Base-by-base conservation (phyloP, 2,329 filamentous ascomycete species). In the Cladophialophora carrionii region DNA sequence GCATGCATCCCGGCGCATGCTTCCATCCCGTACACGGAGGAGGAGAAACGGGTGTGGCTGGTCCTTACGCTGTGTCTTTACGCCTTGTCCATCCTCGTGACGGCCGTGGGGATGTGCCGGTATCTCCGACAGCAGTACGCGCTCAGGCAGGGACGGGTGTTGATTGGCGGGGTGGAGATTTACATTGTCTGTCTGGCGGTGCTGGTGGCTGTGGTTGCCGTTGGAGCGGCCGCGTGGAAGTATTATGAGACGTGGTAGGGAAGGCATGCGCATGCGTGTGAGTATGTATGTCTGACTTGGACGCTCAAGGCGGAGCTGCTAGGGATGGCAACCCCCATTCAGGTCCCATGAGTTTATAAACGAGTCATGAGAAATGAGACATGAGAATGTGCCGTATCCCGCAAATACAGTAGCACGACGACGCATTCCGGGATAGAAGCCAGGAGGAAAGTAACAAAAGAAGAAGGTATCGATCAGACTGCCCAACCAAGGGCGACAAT, bases 81-180 rank as follows among this genome's bases (percentile, higher is more conserved):
- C 8, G 12, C 17, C 2, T 34, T 54, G 29, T 24, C 52, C 6
- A 34, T 54, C 52, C 17, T 54, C 14, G 3, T 31, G n/a, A 22
- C 10, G 14, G 29, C 26, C 26, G 6, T n/a, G 31, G 52, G 26
- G 17, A 12, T 29, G 52, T 31, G 17, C 24, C 52, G 52, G 9
- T 54, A 31, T 24, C 20, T 54, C 26, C 20, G 52, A 20, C 52
- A 54, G 29, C 52, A 54, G 29, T 17, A 54, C 17, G 29, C 52
- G 8, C 52, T 54, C 2, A 31, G 8, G 10, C 29, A n/a, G 12
- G 52, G 52, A n/a, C 8, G 24, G 29, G 52, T 54, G 12, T 34
- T 54, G 52, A 20, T 4, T n/a, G 29, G 52, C 4, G 52, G 29
- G 29, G 24, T 34, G 10, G 52, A 54, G 29, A 4, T 54, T 7